A percentile compares a stretch with the other conserved stretches of the same genome.
Evolutionary conservation across 2,329 filamentous ascomycete genomes (phyloP).

Genomic region (Camptophora hylomeconis): DNA sequence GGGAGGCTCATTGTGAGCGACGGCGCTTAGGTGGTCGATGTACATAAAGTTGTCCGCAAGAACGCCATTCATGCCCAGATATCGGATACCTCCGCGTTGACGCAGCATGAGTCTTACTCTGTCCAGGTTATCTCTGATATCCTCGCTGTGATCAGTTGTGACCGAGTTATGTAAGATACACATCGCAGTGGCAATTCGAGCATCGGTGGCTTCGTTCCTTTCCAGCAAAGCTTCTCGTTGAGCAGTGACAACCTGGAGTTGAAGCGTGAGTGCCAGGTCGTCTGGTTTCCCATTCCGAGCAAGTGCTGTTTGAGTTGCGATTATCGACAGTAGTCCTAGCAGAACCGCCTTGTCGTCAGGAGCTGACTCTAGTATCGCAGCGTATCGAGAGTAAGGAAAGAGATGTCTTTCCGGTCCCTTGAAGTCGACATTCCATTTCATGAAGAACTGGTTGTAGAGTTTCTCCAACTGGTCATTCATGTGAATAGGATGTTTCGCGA

Average conservation of each 20-base stretch:
- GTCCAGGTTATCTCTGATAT: background rate
- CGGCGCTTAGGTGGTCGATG: background rate
- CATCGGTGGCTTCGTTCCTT: background rate
- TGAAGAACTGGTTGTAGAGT: background rate
- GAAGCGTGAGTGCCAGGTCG: background rate
- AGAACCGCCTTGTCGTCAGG: background rate
- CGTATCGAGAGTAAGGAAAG: background rate
- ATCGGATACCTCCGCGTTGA: background rate
- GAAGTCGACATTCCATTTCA: constrained; percentile 1
- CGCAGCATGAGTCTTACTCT: background rate
- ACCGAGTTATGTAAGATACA: background rate
- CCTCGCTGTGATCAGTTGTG: background rate
- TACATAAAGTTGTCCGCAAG: constrained; percentile 1
- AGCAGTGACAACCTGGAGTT: background rate
- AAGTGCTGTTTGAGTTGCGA: background rate
- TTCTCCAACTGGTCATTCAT: background rate
- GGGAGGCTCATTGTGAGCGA: background rate
- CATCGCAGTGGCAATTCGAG: background rate
- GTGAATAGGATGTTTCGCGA: background rate
- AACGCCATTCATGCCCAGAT: constrained; percentile 1
- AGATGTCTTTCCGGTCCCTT: constrained; percentile 1
- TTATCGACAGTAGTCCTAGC: background rate
- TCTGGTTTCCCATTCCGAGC: background rate
- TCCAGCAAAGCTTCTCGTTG: background rate
- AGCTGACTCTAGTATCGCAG: background rate